These are phyloP conservation scores for Hsuehochloa calcarea DNA, from an alignment of 176 grass and related monocot species.

Conservation along the genomic window DNA sequence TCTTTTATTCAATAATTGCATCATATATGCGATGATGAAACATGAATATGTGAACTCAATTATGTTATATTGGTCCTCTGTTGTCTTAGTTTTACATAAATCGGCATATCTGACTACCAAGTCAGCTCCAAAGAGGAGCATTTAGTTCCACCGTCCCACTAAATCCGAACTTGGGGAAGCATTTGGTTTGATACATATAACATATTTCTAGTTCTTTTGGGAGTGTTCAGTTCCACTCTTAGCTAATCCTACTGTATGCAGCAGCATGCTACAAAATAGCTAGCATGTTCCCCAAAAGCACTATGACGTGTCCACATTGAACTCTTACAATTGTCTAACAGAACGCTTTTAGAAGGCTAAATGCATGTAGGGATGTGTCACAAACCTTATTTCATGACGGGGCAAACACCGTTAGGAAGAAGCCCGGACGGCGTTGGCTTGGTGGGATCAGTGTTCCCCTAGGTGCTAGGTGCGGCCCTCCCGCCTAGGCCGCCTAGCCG, in stretches of 20 bases:
- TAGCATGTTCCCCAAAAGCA: background rate
- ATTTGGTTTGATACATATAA: background rate
- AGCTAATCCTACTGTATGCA: background rate
- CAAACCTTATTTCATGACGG: too few species aligned
- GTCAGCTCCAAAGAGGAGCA: background rate
- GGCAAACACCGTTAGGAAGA: too few species aligned
- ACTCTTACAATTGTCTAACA: background rate
- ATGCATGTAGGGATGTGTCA: background rate
- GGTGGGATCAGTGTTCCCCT: too few species aligned
- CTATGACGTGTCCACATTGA: background rate
- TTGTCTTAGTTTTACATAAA: constrained; percentile 5
- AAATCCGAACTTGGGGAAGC: too few species aligned
- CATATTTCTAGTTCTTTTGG: background rate
- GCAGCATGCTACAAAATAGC: background rate
- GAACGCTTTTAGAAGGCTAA: background rate
- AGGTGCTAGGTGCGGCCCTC: too few species aligned
- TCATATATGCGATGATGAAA: background rate
- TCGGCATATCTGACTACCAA: background rate
- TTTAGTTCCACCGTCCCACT: too few species aligned
- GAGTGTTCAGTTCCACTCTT: background rate
- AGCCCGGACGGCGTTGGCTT: too few species aligned
- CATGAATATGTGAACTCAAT: background rate
- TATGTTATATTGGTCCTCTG: background rate
- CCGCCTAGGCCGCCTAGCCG: too few species aligned
- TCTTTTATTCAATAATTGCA: background rate